These are phyloP conservation scores for Scleromitrula shiraiana DNA, from an alignment of 2,329 filamentous ascomycete genomes.

Conservation along the genomic window DNA sequence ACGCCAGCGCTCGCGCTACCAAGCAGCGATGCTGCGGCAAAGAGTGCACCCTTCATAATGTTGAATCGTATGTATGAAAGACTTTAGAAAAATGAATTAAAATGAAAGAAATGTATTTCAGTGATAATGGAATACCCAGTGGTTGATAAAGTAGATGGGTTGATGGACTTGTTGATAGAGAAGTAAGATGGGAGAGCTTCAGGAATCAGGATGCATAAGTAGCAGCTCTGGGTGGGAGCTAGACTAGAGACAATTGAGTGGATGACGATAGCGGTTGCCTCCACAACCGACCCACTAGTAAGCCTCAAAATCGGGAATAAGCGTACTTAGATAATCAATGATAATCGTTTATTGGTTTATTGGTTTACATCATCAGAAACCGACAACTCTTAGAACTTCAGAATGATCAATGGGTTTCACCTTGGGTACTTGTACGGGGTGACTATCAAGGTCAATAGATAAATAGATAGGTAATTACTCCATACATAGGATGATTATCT, in stretches of 20 bases:
- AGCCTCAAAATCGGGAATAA: background rate
- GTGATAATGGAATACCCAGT: constrained; percentile 17
- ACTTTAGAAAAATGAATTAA: constrained; percentile 22
- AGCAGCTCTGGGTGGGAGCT: background rate
- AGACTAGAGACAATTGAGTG: no score
- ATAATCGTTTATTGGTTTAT: constrained; percentile 1
- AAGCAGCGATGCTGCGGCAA: constrained; percentile 67
- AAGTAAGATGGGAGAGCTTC: constrained; percentile 10
- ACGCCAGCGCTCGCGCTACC: constrained; percentile 77
- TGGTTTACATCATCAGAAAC: no score
- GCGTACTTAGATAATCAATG: background rate
- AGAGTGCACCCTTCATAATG: constrained; percentile 76
- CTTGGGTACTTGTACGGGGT: no score
- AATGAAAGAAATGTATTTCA: constrained; percentile 1
- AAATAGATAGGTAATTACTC: no score
- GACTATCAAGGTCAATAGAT: no score
- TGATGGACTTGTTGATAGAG: constrained; percentile 15
- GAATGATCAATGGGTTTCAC: no score
- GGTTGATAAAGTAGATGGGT: constrained; percentile 16
- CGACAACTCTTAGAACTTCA: no score
- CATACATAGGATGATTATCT: no score
- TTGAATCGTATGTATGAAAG: constrained; percentile 19
- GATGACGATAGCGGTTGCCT: constrained; percentile 10
- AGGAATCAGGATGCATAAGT: background rate
- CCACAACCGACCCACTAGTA: constrained; percentile 1